Evolutionary conservation across 23 red algal species (phyloP), one percentile per base, ranked within the genome.

Genomic region (Agarophyton chilense): DNA sequence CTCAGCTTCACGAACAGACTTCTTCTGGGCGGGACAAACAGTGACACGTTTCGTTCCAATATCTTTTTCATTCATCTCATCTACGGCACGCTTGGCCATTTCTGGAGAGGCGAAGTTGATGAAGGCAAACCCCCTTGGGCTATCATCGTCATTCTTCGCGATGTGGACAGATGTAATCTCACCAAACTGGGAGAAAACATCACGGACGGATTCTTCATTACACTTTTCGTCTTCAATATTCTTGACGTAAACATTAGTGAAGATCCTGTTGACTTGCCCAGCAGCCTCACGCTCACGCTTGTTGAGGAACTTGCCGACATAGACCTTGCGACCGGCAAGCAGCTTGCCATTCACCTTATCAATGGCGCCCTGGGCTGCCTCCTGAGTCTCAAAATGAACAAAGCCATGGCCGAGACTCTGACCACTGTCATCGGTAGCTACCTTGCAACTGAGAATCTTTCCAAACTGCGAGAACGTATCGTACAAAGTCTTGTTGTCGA

Each of bases 231-330:
- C 91, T 62, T 91, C 92, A 75, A 99, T 72, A 67, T 99, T 96
- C 77, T 99, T 99, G 22, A 96, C 78, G 58, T 93, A 99, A 1
- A 99, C 93, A 68, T 99, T 99, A 5, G 97, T 99, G 77, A 99
- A 99, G 44, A 81, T 91, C 76, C 79, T 94, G 82, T 83, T 84
- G 21, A 91, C 56, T 68, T 99, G 81, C 6, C 94, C 97, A 46
- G 85, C 77, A 9, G 94, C 97, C 58, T 96, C 97, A 52, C 97
- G 87, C 60, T 99, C 97, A 61, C 91, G 77, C 88, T 92, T 96
- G 81, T 87, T 91, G 22, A 91, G 61, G 58, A 99, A 99, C 46
- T 90, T 88, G 42, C 93, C 88, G 16, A 99, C 97, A 42, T 90
- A 99, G 29, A 99, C 93, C 70, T 88, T 87, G 43, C 92, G 82